Conservation (phyloP, 805 yeast genomes). For the Suhomyces sp. region DNA sequence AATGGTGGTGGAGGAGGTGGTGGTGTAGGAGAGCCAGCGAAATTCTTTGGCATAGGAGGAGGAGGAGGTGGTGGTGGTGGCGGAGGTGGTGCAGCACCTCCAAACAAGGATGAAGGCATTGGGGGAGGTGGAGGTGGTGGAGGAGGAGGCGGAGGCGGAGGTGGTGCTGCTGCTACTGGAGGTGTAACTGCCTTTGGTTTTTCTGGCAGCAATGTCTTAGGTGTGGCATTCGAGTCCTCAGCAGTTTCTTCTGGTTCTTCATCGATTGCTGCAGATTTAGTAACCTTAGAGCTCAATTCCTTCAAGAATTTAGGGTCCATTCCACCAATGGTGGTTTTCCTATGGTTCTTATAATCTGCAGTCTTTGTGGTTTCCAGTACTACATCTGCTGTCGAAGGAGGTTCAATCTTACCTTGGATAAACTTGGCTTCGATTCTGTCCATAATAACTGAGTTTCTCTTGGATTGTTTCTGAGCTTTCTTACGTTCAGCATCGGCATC, state of each 20-base stretch:
- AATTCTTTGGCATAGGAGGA: constrained; percentile 17
- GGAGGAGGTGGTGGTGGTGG: constrained; percentile 24
- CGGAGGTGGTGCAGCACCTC: constrained; percentile 19
- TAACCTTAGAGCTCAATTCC: constrained; percentile 52
- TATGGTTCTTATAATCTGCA: constrained; percentile 26
- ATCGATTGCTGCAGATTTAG: constrained; percentile 35
- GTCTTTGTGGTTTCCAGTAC: constrained; percentile 16
- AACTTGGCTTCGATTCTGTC: constrained; percentile 44
- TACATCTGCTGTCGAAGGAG: constrained; percentile 9
- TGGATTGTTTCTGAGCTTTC: constrained; percentile 2
- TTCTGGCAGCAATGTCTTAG: background rate
- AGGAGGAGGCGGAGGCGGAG: constrained; percentile 8
- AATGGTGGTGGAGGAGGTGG: constrained; percentile 27
- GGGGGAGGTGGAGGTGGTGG: constrained; percentile 33
- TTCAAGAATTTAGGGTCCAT: constrained; percentile 51
- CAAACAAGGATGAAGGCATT: constrained; percentile 8
- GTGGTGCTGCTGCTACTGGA: background rate
- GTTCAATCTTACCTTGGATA: constrained; percentile 40
- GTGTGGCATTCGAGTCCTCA: background rate
- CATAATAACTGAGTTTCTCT: constrained; percentile 18
- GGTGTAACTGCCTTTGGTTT: background rate
- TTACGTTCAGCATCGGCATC: constrained; percentile 15
- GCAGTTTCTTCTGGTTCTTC: constrained; percentile 2
- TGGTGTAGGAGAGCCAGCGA: constrained; percentile 25
- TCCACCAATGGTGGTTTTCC: constrained; percentile 34